Base-by-base conservation (phyloP, 169 alveolate genomes). In the Plasmodium cynomolgi region DNA sequence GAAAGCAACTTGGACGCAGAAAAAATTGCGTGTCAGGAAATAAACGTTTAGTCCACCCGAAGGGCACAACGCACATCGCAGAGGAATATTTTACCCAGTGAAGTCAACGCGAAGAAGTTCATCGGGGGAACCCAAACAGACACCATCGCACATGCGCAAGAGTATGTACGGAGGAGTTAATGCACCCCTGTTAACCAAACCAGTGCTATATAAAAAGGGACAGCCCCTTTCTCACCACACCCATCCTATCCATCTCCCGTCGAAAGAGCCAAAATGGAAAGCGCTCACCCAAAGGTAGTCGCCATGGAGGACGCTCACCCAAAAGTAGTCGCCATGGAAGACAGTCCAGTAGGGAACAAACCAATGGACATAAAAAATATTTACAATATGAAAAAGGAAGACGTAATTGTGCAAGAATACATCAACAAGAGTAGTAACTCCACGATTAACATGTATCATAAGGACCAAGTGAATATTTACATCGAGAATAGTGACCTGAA, bases 391-490 rank as follows among this genome's bases (percentile, higher is more conserved):
- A 86, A 71, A 41, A 86, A 86, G 44, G 93, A 86, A 56, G 93
- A 86, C 47, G 74, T 77, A 5, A 86, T 77, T 54, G 33, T 86
- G 37, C 62, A 86, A 26, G 93, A 86, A 34, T 50, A 86, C 81
- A 71, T 86, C 83, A 77, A 86, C 44, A 56, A 26, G 29, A 77
- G 68, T 77, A 86, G 26, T n/a, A 86, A 77, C 44, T 47, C 88
- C 9, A 41, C 88, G 26, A 86, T 86, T 8, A 77, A 86, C 44
- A 31, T 86, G 29, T 72, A 71, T 37, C 23, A 86, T 39, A 86
- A 86, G 31, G 86, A 86, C 26, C 93, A 86, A 86, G 93, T 86
- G 15, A 86, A 86, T 86, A 71, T 86, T 68, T 71, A 81, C 58
- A 90, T 90, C 41, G 90, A 90, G 50, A 81, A 81, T 44, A 90